Evolutionary conservation across 176 grass and related monocot genomes (phyloP), one percentile per base, ranked within the genome.

Genomic region (Phyllostachys edulis): DNA sequence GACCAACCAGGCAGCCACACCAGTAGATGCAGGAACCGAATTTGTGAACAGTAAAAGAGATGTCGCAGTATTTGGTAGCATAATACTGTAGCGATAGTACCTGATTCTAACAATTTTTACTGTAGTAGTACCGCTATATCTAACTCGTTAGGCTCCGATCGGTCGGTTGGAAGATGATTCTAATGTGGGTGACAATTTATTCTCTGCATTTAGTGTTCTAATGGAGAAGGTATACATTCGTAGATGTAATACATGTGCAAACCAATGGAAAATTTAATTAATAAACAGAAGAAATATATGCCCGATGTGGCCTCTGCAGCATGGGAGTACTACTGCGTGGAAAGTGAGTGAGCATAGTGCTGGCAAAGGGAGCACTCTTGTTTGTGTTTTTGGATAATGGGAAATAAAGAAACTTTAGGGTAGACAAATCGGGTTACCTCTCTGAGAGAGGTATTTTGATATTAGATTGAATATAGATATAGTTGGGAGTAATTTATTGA

Each of bases 331-430:
- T 44, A 59, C 49, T 50, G 38, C 75, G 87, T 89, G 81, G 56
- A 88, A 82, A 88, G 86, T 34, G 72, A 88, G 86, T 34, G 72
- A 70, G 40, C 51, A 38, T 39, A 2, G 51, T 68, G 32, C 32
- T 34, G 32, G 32, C 32, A 34, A 34, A 34, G 32, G 32, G 32
- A 2, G 32, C 32, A 1, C 27, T 44, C 16, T 7, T 55, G 18
- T 21, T 3, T 55, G 7, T 21, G 52, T 9, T 55, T 21, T 7
- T 55, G 0, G 7, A 55, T 21, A 56, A 56, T 55, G 6, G 6
- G 6, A 56, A 56, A 21, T 57, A 57, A 57, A 57, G 20, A 54
- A 20, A 8, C 54, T 57, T 57, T 57, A n/a, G 20, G 21, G 2
- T 57, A 9, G 54, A 57, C 6, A 57, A n/a, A 57, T 57, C 20